Conservation (phyloP, 1,139 yeast species). For the Geotrichum bryndzae region DNA sequence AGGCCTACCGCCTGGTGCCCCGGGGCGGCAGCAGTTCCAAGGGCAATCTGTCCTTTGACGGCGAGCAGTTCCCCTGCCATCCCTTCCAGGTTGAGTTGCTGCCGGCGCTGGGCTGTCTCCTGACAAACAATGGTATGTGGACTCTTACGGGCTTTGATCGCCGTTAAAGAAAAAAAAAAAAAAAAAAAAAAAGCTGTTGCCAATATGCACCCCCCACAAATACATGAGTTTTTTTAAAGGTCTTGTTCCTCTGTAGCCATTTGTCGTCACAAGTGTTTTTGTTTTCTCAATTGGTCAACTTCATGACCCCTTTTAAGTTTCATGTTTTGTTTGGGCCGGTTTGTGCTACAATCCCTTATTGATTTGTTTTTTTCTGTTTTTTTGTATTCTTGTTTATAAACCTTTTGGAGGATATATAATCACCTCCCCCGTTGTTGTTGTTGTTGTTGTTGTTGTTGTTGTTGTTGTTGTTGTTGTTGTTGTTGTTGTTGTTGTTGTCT, state of each 20-base stretch:
- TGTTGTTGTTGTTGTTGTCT: too few species aligned
- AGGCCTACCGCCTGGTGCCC: slow-evolving; percentile 73
- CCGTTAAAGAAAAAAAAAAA: background rate
- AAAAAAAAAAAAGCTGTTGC: background rate
- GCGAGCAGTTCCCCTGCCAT: slow-evolving; percentile 73
- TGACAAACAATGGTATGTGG: slow-evolving; percentile 26
- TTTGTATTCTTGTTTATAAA: too few species aligned
- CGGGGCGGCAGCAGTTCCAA: slow-evolving; percentile 32
- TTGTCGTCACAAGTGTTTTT: background rate
- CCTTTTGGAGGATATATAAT: too few species aligned
- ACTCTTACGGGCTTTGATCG: slow-evolving; percentile 20
- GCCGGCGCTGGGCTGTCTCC: slow-evolving; percentile 30
- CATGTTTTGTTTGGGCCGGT: too few species aligned
- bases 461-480: too few species aligned
- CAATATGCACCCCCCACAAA: background rate
- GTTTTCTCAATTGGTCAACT: background rate
- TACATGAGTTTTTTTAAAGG: too few species aligned
- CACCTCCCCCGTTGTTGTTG: too few species aligned
- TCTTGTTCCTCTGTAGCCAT: background rate
- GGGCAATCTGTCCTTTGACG: slow-evolving; percentile 78
- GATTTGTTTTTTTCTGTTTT: too few species aligned
- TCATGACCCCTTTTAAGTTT: too few species aligned
- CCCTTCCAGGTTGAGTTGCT: slow-evolving; percentile 77
- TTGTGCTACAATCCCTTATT: too few species aligned
- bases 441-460: too few species aligned